Base-by-base conservation (phyloP, 2,329 filamentous ascomycete genomes). In the Sarocladiaceae sp. region DNA sequence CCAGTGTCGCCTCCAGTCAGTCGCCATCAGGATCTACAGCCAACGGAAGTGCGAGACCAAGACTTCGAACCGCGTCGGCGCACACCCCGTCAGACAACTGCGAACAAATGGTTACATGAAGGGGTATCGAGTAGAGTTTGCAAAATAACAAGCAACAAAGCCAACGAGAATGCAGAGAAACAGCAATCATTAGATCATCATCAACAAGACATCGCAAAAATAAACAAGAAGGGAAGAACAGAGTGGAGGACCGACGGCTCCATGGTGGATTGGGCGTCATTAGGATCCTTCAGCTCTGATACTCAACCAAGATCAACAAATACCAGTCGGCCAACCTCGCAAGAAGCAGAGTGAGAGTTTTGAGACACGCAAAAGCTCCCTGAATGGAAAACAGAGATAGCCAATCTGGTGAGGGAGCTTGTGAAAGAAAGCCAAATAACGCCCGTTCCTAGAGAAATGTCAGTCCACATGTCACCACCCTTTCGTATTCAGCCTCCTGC, bases 91-190 rank as follows among this genome's bases (percentile, higher is more conserved):
- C 44, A n/a, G 31, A 17, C 12, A 48, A 26, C 44, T 48, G 44
- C 44, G 44, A 37, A 50, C 22, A 37, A 50, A 50, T 50, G 31
- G 28, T 44, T 50, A 50, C 22, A 37, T 36, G 29, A 50, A 50
- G 47, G 47, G 44, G 44, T 48, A 48, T 48, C 44, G 44, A 50
- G 47, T 50, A 37, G 47, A 50, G 47, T 37, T 50, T 50, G 47
- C 8, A 37, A 35, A 37, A 49, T 28, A 23, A 25, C 8, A 37
- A 33, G 26, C 10, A 36, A 37, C 12, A 12, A 37, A 36, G 37
- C 31, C 29, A 36, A 50, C n/a, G n/a, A 37, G 7, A 48, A 20
- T 11, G 11, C 29, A 50, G 33, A 50, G 47, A 50, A 50, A 36
- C 29, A 50, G 33, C 29, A 50, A 31, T 33, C 44, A 17, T 48